Percentiles rank a stretch among this genome's conserved stretches.
phyloP scores from a whole-genome alignment of 176 grass and related monocot species.

The Coix lacrymajobi region DNA sequence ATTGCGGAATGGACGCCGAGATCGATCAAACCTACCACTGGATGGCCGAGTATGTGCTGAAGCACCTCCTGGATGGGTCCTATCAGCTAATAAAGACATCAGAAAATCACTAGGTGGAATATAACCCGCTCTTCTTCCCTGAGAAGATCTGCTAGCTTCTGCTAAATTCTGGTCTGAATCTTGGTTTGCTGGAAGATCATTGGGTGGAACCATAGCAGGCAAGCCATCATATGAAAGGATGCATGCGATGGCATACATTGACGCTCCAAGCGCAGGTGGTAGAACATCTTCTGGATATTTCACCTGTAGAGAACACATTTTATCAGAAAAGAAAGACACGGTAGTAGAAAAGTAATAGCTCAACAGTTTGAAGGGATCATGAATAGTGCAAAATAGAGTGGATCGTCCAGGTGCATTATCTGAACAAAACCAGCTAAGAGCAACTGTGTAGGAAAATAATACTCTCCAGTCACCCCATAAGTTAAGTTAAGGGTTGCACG shows the following conservation, averaged over 20 bases:
- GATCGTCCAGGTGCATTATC: neutral
- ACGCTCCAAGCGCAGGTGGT: conserved; percentile 64
- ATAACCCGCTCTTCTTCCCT: conserved; percentile 42
- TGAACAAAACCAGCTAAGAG: neutral
- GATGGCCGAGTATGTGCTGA: conserved; percentile 1
- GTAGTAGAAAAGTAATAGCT: neutral
- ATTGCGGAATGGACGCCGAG: conserved; percentile 11
- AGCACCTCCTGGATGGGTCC: neutral
- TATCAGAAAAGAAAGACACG: neutral
- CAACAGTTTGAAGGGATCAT: neutral
- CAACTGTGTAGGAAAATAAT: neutral
- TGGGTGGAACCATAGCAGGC: conserved; percentile 36
- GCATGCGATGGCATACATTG: conserved; percentile 71
- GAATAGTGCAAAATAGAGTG: neutral
- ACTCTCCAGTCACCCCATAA: neutral
- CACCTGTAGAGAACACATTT: conserved; percentile 47
- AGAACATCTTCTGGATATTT: conserved; percentile 70
- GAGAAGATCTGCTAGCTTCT: conserved; percentile 17
- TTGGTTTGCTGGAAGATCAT: neutral
- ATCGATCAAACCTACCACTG: conserved; percentile 23
- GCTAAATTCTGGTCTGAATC: neutral
- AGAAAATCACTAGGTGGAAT: conserved; percentile 53
- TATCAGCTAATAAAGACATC: conserved; percentile 48
- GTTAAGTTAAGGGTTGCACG: neutral
- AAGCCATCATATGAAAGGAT: conserved; percentile 80